Percentiles rank a stretch among this genome's conserved stretches.
Evolutionary conservation across 805 yeast species (phyloP).

Genomic region (Metschnikowia bowlesiae): DNA sequence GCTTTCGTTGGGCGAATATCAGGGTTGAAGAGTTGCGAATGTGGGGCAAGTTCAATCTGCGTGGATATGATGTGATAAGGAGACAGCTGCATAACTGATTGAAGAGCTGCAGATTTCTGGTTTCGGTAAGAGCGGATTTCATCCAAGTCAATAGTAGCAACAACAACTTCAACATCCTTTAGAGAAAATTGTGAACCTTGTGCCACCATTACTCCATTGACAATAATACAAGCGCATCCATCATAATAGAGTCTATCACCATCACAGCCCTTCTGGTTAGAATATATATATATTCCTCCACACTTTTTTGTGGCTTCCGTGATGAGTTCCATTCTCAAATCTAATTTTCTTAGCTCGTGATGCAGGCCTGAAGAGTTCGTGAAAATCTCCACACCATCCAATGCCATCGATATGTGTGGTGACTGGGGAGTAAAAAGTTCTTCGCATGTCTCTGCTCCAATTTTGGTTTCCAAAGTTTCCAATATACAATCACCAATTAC

Average conservation of each 20-base stretch:
- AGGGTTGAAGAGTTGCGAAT: conserved; percentile 55
- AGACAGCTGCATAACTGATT: conserved; percentile 44
- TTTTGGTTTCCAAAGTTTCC: conserved; percentile 75
- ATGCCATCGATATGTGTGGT: conserved; percentile 86
- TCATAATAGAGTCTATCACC: conserved; percentile 97
- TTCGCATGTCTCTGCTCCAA: conserved; percentile 99
- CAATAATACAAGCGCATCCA: conserved; percentile 92
- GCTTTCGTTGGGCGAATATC: conserved; percentile 53
- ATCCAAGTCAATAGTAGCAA: conserved; percentile 93
- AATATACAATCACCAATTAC: conserved; percentile 89
- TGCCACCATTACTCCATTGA: conserved; percentile 87
- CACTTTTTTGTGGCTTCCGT: conserved; percentile 92
- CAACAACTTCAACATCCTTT: conserved; percentile 86
- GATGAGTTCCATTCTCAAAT: conserved; percentile 79
- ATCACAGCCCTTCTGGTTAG: conserved; percentile 97
- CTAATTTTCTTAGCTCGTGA: conserved; percentile 87
- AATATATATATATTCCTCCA: conserved; percentile 91
- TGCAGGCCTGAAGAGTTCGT: conserved; percentile 98
- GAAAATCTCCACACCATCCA: conserved; percentile 96
- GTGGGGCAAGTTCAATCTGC: conserved; percentile 63
- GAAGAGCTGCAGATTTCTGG: conserved; percentile 72
- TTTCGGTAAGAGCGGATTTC: conserved; percentile 83
- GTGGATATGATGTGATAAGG: conserved; percentile 57
- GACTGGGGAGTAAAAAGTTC: conserved; percentile 95
- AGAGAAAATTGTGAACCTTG: conserved; percentile 91